These are phyloP conservation scores for Hansenula sp. DNA, from an alignment of 1,139 yeast species.

Conservation along the genomic window DNA sequence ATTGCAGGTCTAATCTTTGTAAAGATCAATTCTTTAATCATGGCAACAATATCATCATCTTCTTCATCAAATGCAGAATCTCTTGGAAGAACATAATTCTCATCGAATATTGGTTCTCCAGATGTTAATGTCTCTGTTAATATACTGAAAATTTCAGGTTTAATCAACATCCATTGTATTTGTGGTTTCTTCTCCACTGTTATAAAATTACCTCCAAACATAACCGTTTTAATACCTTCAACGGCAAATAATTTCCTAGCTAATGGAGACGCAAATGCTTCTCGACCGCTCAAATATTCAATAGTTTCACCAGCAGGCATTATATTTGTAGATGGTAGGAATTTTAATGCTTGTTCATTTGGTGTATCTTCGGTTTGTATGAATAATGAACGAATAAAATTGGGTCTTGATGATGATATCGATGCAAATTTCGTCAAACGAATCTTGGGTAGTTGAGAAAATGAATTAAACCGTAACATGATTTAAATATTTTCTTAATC, in stretches of 20 bases:
- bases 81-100: constrained; percentile 25
- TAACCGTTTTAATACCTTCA: constrained; percentile 81
- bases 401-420: neutral
- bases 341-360: constrained; percentile 87
- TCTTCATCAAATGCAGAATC: constrained; percentile 33
- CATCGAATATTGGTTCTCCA: constrained; percentile 59
- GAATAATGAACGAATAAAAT: constrained; percentile 6
- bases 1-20: constrained; percentile 95
- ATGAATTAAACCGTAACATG: neutral
- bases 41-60: constrained; percentile 60
- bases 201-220: constrained; percentile 86
- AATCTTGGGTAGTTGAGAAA: neutral
- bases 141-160: constrained; percentile 85
- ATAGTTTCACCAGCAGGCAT: constrained; percentile 45
- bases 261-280: constrained; percentile 74
- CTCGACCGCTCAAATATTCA: constrained; percentile 67
- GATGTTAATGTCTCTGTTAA: constrained; percentile 80
- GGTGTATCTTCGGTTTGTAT: constrained; percentile 77
- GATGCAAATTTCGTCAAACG: neutral
- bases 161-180: constrained; percentile 70
- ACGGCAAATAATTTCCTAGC: constrained; percentile 76
- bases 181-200: constrained; percentile 71
- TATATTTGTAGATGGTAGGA: constrained; percentile 66
- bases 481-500: neutral
- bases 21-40: constrained; percentile 90